Conservation (phyloP, 768 basidiomycete species). For the Naganishia friedmannii region DNA sequence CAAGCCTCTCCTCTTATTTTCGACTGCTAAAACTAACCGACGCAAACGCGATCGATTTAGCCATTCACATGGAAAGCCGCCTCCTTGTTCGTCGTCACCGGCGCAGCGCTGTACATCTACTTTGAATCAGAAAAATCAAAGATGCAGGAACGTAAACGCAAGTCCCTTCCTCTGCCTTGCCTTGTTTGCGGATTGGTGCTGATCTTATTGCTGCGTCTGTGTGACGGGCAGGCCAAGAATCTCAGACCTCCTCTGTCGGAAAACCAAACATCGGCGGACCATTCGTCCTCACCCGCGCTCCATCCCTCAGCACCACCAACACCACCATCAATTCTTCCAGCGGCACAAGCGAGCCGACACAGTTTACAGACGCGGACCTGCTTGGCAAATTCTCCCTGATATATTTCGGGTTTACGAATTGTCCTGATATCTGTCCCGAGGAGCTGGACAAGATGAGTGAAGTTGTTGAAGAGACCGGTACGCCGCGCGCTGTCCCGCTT, state of each 20-base stretch:
- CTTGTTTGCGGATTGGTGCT: too few relatives aligned
- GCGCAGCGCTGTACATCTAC: conserved; percentile 77
- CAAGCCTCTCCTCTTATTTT: not conserved
- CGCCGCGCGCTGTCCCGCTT: conserved; percentile 41
- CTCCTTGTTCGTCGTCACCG: conserved; percentile 75
- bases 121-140: conserved; percentile 82
- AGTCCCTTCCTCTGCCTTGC: conserved; percentile 43
- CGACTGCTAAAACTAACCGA: not conserved
- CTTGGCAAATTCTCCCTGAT: conserved; percentile 78
- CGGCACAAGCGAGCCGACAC: conserved; percentile 50
- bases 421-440: conserved; percentile 97
- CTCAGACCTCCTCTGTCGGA: conserved; percentile 69
- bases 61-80: conserved; percentile 89
- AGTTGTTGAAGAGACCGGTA: conserved; percentile 71
- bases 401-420: conserved; percentile 99
- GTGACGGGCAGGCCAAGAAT: conserved; percentile 64
- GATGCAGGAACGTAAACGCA: conserved; percentile 72
- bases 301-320: conserved; percentile 45
- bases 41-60: conserved; percentile 53
- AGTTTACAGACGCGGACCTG: conserved; percentile 79
- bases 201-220: not conserved
- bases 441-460: conserved; percentile 91
- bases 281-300: conserved; percentile 61
- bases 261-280: conserved; percentile 87
- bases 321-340: conserved; percentile 16